Evolutionary conservation across 257 asterid genomes (phyloP).

Genomic region (Solanum chiquidenum): DNA sequence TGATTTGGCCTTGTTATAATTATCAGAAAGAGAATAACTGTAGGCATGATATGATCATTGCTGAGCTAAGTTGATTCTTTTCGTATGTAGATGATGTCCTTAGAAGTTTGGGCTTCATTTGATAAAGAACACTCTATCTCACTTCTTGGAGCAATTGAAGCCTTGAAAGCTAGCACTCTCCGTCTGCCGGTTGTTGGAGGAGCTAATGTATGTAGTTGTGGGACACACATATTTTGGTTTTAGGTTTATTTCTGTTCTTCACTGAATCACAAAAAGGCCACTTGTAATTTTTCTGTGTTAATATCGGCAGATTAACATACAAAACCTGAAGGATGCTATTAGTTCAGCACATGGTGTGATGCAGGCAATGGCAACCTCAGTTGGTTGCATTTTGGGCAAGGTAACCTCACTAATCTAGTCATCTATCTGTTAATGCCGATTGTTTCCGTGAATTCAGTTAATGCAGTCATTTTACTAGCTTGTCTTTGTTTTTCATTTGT

Average conservation of each 20-base stretch:
- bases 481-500: background rate
- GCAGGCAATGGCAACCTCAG: conserved; percentile 61
- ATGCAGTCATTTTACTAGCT: background rate
- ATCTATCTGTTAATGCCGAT: background rate
- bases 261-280: background rate
- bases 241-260: background rate
- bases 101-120: conserved; percentile 67
- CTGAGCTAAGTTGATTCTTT: conserved; percentile 6
- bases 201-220: conserved; percentile 47
- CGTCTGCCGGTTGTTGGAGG: conserved; percentile 82
- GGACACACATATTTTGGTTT: background rate
- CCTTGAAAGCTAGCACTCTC: conserved; percentile 86
- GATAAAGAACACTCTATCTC: conserved; percentile 67
- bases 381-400: conserved; percentile 42
- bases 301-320: conserved; percentile 48
- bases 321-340: conserved; percentile 73
- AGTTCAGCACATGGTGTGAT: conserved; percentile 67
- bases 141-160: conserved; percentile 77
- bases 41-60: background rate
- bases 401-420: conserved; percentile 24
- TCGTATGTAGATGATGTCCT: conserved; percentile 31
- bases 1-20: background rate
- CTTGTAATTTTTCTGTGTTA: background rate
- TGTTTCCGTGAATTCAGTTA: background rate
- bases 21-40: background rate